Evolutionary conservation across 192 early-diverging fungal genomes (phyloP).

Genomic region (Rhizophagus clarus): DNA sequence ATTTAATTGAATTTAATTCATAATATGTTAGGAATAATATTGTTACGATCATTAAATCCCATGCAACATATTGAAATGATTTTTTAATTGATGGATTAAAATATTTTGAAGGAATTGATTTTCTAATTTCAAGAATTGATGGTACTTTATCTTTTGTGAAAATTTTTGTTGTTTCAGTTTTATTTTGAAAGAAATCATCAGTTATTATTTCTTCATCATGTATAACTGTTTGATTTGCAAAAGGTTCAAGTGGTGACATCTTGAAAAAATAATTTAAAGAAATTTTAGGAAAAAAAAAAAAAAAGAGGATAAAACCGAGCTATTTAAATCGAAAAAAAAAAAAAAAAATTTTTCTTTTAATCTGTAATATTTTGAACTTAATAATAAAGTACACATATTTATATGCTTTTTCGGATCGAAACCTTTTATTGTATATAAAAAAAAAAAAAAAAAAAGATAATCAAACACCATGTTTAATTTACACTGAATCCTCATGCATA

Average conservation of each 20-base stretch:
- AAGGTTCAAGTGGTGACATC: constrained; percentile 10
- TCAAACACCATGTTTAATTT: no score
- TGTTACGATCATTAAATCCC: not conserved
- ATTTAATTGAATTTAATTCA: not conserved
- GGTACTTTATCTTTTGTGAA: constrained; percentile 12
- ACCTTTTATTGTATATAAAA: no score
- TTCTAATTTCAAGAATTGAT: constrained; percentile 6
- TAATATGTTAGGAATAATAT: not conserved
- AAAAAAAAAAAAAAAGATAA: no score
- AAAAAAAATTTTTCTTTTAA: no score
- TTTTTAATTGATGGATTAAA: constrained; percentile 13
- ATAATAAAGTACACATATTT: no score
- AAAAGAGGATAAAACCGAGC: no score
- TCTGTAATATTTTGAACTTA: no score
- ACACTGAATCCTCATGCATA: no score
- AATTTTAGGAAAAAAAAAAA: not conserved
- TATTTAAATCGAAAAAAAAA: no score
- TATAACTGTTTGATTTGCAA: not conserved
- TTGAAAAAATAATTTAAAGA: not conserved
- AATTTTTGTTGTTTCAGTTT: not conserved
- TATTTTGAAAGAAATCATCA: not conserved
- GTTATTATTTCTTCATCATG: not conserved
- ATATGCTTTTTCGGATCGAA: no score
- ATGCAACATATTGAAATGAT: constrained; percentile 15
- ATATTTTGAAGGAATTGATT: constrained; percentile 9